Evolutionary conservation across 2,329 filamentous ascomycete genomes (phyloP), one percentile per base, ranked within the genome.

Genomic region (Claviceps quebecensis): DNA sequence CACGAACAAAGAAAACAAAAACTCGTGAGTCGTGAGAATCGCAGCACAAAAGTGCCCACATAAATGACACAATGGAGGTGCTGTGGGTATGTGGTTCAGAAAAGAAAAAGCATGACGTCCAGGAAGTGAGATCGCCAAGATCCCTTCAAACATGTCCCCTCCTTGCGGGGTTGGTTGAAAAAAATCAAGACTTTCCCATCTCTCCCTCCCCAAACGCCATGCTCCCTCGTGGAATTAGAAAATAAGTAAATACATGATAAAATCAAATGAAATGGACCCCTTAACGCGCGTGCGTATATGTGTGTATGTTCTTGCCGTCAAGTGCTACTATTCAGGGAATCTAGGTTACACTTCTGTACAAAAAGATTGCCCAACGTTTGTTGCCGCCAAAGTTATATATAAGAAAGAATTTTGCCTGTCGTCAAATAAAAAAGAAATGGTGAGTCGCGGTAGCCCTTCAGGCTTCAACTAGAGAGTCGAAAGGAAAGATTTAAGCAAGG

Each of bases 401-500:
- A 45, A 23, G 16, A 14, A 26, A 34, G 11, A 13, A 2, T 45
- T 26, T 26, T 34, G 23, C 23, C 43, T 8, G 43, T 45, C 43
- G 43, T 45, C 59, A 59, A 54, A 58, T 56, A 54, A 54, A 57
- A 60, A 59, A 14, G 19, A 23, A 26, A 16, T 17, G 8, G 26
- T 36, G 26, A 13, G 13, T 19, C 60, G 64, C 65, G 67, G 62
- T 65, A 26, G 62, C 68, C 68, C 67, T 62, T 64, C 62, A 65
- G 66, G 67, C 68, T 65, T 66, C 61, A 61, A 66, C 64, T 54
- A 62, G 59, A 59, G 16, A 63, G 65, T 61, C 59, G 62, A 65
- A 59, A 59, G 60, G 54, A 63, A 59, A 63, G 59, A 55, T 63
- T 75, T 80, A 80, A 65, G 72, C 73, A 61, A 81, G 66, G 68